These are phyloP conservation scores for Dryadomyces quercivorus DNA, from an alignment of 2,329 filamentous ascomycete species.

Conservation along the genomic window DNA sequence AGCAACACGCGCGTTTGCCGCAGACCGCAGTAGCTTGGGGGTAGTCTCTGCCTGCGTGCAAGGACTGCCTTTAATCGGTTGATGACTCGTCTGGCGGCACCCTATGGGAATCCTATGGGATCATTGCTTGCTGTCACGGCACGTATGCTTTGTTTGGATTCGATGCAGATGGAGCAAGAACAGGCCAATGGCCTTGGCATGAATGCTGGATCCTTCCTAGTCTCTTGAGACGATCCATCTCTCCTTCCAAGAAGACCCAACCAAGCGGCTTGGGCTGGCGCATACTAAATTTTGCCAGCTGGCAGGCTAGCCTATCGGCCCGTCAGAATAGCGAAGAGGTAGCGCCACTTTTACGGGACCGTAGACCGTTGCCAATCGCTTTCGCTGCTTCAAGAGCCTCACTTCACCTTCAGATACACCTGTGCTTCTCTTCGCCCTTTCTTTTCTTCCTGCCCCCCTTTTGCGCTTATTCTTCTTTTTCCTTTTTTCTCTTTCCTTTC, in stretches of 20 bases:
- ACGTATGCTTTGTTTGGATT: background rate
- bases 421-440: background rate
- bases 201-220: background rate
- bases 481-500: background rate
- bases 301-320: background rate
- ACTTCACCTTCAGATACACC: background rate
- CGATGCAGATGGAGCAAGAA: background rate
- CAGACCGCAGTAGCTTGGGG: background rate
- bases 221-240: no score
- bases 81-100: background rate
- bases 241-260: background rate
- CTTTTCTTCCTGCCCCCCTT: background rate
- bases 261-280: no score
- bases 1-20: background rate
- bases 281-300: background rate
- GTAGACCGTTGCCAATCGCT: background rate
- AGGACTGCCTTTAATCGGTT: background rate
- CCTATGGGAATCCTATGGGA: background rate
- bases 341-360: background rate
- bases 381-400: background rate
- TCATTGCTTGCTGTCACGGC: background rate
- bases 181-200: background rate
- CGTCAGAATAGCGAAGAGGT: background rate
- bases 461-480: background rate
- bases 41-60: no score